Conservation (phyloP, 345 rosid genomes). For the Ailanthus altissimus region DNA sequence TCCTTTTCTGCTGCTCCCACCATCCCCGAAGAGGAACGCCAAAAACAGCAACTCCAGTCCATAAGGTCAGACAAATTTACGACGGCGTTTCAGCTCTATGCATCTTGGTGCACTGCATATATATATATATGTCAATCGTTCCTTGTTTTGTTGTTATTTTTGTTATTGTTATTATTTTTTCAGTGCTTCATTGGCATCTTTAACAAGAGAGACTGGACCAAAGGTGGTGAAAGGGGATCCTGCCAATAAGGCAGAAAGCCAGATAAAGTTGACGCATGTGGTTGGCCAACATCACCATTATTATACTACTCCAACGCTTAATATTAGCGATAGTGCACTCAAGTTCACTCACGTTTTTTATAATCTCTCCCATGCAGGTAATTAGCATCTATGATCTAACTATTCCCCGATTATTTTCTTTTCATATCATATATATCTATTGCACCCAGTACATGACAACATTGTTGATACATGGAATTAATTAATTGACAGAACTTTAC, state of each 20-base stretch:
- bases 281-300: slow-evolving; percentile 25
- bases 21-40: slow-evolving; percentile 42
- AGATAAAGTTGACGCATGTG: slow-evolving; percentile 38
- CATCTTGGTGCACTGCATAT: not conserved
- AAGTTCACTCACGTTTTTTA: slow-evolving; percentile 93
- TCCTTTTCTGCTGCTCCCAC: slow-evolving; percentile 28
- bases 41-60: slow-evolving; percentile 40
- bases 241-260: slow-evolving; percentile 41
- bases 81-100: not conserved
- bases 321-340: slow-evolving; percentile 75
- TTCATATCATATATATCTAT: too few relatives aligned
- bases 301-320: slow-evolving; percentile 45
- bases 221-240: slow-evolving; percentile 86
- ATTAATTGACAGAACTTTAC: slow-evolving; percentile 64
- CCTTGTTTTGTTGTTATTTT: not conserved
- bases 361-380: slow-evolving; percentile 97
- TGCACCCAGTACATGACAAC: too few relatives aligned
- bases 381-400: not conserved
- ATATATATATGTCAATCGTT: too few relatives aligned
- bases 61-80: slow-evolving; percentile 29
- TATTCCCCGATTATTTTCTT: not conserved
- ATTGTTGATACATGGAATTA: too few relatives aligned
- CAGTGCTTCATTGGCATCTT: slow-evolving; percentile 96
- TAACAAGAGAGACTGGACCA: slow-evolving; percentile 89
- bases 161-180: not conserved